phyloP scores from a whole-genome alignment of 169 alveolate species.

The Eimeria zaria region DNA sequence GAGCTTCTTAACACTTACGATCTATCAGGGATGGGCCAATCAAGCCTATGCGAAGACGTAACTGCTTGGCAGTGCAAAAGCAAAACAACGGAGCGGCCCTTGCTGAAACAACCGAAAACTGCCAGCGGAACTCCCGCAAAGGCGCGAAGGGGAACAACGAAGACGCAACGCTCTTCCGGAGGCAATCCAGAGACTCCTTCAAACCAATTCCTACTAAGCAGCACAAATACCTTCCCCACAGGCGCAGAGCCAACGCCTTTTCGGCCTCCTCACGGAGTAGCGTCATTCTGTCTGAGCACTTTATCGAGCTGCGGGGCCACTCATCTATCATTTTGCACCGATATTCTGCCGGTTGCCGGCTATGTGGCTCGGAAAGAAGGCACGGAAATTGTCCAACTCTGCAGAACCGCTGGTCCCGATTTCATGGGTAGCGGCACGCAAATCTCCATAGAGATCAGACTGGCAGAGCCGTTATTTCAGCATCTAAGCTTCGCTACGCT shows the following conservation, averaged over 20 bases:
- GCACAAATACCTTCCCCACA: not conserved
- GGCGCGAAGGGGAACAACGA: conserved; percentile 14
- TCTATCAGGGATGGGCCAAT: not conserved
- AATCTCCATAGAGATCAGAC: conserved; percentile 29
- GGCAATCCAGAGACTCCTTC: conserved; percentile 5
- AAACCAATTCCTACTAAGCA: not conserved
- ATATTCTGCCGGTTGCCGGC: conserved; percentile 33
- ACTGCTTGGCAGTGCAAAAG: not conserved
- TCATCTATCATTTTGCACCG: conserved; percentile 30
- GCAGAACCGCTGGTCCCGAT: conserved; percentile 1
- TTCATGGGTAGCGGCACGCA: conserved; percentile 29
- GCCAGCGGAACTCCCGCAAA: not conserved
- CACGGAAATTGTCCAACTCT: not conserved
- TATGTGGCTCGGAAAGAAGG: conserved; percentile 16
- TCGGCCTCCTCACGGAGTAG: conserved; percentile 59
- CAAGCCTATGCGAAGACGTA: not conserved
- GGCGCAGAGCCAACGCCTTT: not conserved
- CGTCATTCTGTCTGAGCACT: conserved; percentile 50
- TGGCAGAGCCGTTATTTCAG: conserved; percentile 60
- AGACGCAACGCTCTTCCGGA: conserved; percentile 11
- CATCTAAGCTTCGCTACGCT: not conserved
- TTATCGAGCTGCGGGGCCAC: conserved; percentile 46
- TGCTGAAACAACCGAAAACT: conserved; percentile 17
- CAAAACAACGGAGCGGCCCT: conserved; percentile 8
- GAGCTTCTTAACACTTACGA: conserved; percentile 4